A percentile compares a stretch with the other conserved stretches of the same genome.
Conservation (phyloP, 345 rosid genomes). For the Camelina neglecta region DNA sequence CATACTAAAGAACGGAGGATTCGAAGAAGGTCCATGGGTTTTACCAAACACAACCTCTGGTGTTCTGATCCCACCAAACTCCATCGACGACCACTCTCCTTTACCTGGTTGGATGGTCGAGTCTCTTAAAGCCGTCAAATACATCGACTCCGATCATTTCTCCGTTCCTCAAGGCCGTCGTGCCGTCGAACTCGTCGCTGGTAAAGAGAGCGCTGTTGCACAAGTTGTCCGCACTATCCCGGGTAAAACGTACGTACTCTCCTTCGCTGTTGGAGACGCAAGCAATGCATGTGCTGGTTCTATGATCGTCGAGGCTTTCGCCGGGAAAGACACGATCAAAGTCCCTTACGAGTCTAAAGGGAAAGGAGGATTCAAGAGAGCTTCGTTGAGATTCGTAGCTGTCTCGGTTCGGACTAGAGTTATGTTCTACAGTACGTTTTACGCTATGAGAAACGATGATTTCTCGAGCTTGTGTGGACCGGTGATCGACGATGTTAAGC, state of each 20-base stretch:
- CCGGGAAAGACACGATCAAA: constrained; percentile 58
- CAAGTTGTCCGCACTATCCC: constrained; percentile 62
- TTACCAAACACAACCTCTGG: constrained; percentile 69
- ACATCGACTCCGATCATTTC: constrained; percentile 68
- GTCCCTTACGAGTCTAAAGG: constrained; percentile 73
- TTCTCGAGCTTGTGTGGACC: constrained; percentile 84
- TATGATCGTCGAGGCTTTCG: constrained; percentile 77
- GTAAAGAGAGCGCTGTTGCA: constrained; percentile 79
- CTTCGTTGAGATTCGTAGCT: constrained; percentile 57
- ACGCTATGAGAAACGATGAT: constrained; percentile 73
- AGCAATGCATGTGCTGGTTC: constrained; percentile 74
- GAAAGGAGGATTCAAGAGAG: constrained; percentile 71
- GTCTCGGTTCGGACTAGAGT: constrained; percentile 56
- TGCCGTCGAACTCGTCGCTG: constrained; percentile 77
- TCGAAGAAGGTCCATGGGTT: constrained; percentile 80
- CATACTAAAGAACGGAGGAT: constrained; percentile 70
- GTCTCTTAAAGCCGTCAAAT: constrained; percentile 86
- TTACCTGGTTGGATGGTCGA: constrained; percentile 83
- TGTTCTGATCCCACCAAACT: constrained; percentile 77
- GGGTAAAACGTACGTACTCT: constrained; percentile 58
- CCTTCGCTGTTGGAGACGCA: constrained; percentile 74
- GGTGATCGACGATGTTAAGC: constrained; percentile 69
- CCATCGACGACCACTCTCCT: constrained; percentile 75
- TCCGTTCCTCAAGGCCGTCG: constrained; percentile 64
- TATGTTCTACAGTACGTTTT: constrained; percentile 73